Conservation (phyloP, 148 eudicot species). For the Camellia lanceoleosa region DNA sequence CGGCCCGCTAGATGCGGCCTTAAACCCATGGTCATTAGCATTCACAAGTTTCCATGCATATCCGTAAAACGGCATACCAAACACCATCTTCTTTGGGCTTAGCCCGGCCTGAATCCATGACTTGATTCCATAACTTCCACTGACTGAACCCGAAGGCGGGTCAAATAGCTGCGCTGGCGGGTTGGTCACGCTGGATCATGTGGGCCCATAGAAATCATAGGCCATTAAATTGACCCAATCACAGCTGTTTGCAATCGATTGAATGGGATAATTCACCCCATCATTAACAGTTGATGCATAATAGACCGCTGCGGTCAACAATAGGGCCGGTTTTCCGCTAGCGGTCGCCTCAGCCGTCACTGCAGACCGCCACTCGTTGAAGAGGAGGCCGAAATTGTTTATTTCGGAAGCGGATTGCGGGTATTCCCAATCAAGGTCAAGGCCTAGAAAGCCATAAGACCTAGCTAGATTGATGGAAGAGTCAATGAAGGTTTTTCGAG, state of each 20-base stretch:
- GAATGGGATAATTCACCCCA: slow-evolving; percentile 19
- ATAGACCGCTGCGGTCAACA: slow-evolving; percentile 48
- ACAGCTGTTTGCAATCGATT: slow-evolving; percentile 21
- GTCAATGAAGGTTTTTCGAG: slow-evolving; percentile 46
- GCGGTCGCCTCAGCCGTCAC: slow-evolving; percentile 25
- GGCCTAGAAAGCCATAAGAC: slow-evolving; percentile 37
- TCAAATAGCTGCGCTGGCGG: no score
- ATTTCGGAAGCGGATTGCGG: slow-evolving; percentile 32
- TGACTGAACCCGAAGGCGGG: no score
- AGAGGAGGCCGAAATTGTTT: slow-evolving; percentile 35
- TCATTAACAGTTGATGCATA: slow-evolving; percentile 13
- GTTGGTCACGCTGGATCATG: no score
- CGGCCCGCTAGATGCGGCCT: slow-evolving; percentile 33
- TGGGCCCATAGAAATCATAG: no score
- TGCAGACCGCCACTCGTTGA: slow-evolving; percentile 51
- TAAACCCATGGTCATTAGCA: slow-evolving; percentile 34
- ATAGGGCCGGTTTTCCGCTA: slow-evolving; percentile 20
- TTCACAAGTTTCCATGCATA: slow-evolving; percentile 38
- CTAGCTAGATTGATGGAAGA: slow-evolving; percentile 51
- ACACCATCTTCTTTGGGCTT: no score
- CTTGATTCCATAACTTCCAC: no score
- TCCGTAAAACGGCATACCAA: slow-evolving; percentile 29
- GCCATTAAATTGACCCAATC: slow-evolving; percentile 30
- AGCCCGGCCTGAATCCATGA: no score
- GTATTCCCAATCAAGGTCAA: slow-evolving; percentile 68